A percentile compares a stretch with the other conserved stretches of the same genome.
phyloP scores from a whole-genome alignment of 169 alveolate species.

The Babesia ovis region DNA sequence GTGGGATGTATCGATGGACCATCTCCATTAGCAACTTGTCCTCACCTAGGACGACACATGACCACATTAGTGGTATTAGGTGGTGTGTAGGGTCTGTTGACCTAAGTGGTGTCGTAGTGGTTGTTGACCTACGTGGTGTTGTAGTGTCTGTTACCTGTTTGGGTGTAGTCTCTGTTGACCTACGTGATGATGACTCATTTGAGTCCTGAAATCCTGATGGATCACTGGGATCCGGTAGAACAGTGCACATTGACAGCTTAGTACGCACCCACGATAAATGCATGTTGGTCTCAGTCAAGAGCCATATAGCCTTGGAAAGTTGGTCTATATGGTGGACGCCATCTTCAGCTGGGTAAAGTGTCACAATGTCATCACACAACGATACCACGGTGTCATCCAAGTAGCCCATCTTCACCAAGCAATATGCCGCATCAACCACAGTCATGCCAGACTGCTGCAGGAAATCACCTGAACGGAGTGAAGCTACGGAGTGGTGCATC shows the following conservation, averaged over 20 bases:
- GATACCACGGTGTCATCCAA: constrained; percentile 38
- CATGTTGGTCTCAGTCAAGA: constrained; percentile 35
- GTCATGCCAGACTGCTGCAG: not conserved
- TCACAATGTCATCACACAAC: constrained; percentile 40
- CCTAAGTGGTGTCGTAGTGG: not conserved
- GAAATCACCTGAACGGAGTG: constrained; percentile 5
- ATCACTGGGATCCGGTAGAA: not conserved
- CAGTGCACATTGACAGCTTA: not conserved
- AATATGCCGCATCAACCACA: constrained; percentile 7
- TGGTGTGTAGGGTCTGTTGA: constrained; percentile 31
- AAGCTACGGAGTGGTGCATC: constrained; percentile 37
- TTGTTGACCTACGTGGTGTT: not conserved
- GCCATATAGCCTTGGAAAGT: constrained; percentile 45
- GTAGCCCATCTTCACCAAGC: constrained; percentile 35
- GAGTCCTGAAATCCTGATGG: too few relatives aligned
- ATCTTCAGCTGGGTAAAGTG: not conserved
- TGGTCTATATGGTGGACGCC: constrained; percentile 1
- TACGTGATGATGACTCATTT: too few relatives aligned
- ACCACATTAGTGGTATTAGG: constrained; percentile 50
- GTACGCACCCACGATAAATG: constrained; percentile 47
- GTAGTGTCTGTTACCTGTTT: constrained; percentile 1
- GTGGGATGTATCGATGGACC: constrained; percentile 6
- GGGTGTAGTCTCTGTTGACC: too few relatives aligned
- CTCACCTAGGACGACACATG: constrained; percentile 56
- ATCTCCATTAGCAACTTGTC: constrained; percentile 38